These are phyloP conservation scores for Corinectria fuckeliana DNA, from an alignment of 2,329 filamentous ascomycete species.

Conservation along the genomic window DNA sequence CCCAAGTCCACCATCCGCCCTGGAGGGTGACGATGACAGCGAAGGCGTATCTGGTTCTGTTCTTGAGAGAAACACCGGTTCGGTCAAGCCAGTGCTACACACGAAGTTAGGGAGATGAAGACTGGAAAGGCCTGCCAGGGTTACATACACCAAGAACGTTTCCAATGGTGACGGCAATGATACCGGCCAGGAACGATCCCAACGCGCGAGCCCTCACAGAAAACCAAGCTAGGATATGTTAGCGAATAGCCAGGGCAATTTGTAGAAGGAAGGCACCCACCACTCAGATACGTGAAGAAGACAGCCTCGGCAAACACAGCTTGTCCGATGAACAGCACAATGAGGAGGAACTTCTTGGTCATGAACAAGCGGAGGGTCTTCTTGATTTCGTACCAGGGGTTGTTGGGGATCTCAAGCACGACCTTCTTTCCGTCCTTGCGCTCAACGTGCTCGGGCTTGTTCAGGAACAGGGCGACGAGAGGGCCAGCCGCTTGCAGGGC, in stretches of 20 bases:
- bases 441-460: slow-evolving; percentile 65
- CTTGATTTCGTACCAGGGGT: slow-evolving; percentile 65
- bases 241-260: background rate
- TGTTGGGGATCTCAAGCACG: slow-evolving; percentile 61
- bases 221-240: slow-evolving; percentile 63
- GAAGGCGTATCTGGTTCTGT: slow-evolving; percentile 62
- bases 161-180: slow-evolving; percentile 69
- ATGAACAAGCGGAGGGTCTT: slow-evolving; percentile 65
- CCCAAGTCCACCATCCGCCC: slow-evolving; percentile 77
- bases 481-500: slow-evolving; percentile 71
- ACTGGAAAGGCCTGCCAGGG: slow-evolving; percentile 28
- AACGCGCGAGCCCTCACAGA: slow-evolving; percentile 71
- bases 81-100: slow-evolving; percentile 63
- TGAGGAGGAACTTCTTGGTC: slow-evolving; percentile 66
- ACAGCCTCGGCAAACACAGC: slow-evolving; percentile 75
- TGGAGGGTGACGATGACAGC: slow-evolving; percentile 61
- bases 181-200: slow-evolving; percentile 73
- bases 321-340: slow-evolving; percentile 72
- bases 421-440: slow-evolving; percentile 70
- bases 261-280: slow-evolving; percentile 17
- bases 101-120: background rate
- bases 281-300: slow-evolving; percentile 69
- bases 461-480: slow-evolving; percentile 69
- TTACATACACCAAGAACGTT: slow-evolving; percentile 66
- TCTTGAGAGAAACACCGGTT: slow-evolving; percentile 59